A percentile compares a stretch with the other conserved stretches of the same genome.
Evolutionary conservation across 2,329 filamentous ascomycete species (phyloP).

Genomic region (Botrytis cinerea): DNA sequence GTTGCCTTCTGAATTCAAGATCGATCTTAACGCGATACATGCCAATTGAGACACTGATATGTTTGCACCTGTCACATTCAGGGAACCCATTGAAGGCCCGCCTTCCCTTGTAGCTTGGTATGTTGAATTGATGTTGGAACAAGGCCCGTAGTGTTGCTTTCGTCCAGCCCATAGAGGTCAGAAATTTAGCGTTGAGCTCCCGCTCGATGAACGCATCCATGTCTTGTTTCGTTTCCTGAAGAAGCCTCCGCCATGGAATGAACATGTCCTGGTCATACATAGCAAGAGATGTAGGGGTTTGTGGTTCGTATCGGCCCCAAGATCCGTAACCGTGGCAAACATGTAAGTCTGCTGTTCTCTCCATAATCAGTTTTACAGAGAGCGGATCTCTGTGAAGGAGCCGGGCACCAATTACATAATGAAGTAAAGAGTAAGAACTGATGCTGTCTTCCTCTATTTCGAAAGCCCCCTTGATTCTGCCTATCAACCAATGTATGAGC

Average conservation of each 20-base stretch:
- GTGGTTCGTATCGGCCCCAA: neutral
- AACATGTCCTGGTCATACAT: conserved; percentile 12
- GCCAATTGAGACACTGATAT: neutral
- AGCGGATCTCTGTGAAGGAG: conserved; percentile 1
- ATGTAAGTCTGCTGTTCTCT: conserved; percentile 8
- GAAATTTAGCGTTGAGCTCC: neutral
- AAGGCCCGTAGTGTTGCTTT: neutral
- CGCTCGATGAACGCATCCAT: conserved; percentile 9
- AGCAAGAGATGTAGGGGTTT: conserved; percentile 1
- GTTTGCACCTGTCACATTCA: neutral
- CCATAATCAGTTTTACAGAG: conserved; percentile 6
- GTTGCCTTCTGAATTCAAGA: conserved; percentile 9
- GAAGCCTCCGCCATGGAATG: neutral
- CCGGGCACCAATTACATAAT: neutral
- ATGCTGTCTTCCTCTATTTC: neutral
- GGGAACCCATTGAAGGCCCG: neutral
- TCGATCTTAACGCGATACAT: neutral
- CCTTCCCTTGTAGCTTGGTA: neutral
- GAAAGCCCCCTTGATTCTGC: neutral
- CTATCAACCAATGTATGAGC: conserved; percentile 13
- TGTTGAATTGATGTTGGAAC: neutral
- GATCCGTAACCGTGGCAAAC: neutral
- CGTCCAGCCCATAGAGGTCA: neutral
- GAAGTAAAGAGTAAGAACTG: neutral
- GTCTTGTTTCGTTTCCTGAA: conserved; percentile 3